Evolutionary conservation across 495 filamentous ascomycete species (phyloP).

Genomic region (Lophium mytilinum): DNA sequence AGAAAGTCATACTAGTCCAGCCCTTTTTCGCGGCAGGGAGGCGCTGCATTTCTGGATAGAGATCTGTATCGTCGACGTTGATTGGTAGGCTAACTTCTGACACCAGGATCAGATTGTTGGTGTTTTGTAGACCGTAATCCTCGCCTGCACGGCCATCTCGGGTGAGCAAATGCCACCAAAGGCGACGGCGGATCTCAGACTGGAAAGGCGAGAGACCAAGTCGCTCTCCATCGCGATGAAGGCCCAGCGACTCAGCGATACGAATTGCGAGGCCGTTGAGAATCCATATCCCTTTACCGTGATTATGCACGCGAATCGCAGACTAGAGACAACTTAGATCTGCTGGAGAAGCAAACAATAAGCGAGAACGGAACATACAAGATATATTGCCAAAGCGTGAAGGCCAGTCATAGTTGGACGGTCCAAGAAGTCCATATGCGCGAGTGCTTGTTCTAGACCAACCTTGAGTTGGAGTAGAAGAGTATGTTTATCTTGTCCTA

Average conservation of each 20-base stretch:
- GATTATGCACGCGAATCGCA: background rate
- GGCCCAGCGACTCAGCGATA: conserved; percentile 65
- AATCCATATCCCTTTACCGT: conserved; percentile 33
- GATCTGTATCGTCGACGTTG: too few species aligned
- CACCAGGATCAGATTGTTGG: background rate
- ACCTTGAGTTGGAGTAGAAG: background rate
- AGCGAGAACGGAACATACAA: background rate
- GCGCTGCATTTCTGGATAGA: too few species aligned
- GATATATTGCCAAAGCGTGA: background rate
- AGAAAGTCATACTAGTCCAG: too few species aligned
- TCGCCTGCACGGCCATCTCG: conserved; percentile 43
- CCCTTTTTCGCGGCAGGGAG: too few species aligned
- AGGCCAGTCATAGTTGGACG: background rate
- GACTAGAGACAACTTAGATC: background rate
- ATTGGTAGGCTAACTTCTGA: background rate
- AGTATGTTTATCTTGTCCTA: too few species aligned
- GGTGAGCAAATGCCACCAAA: conserved; percentile 69
- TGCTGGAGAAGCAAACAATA: too few species aligned
- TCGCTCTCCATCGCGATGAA: conserved; percentile 60
- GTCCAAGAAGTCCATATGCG: background rate
- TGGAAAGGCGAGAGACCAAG: conserved; percentile 58
- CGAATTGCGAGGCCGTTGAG: conserved; percentile 50
- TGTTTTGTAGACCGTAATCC: background rate
- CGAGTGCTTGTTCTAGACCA: background rate
- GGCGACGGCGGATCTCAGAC: conserved; percentile 57